Conservation (phyloP, 208 protist genomes). For the Vickermania ingenoplastis region DNA sequence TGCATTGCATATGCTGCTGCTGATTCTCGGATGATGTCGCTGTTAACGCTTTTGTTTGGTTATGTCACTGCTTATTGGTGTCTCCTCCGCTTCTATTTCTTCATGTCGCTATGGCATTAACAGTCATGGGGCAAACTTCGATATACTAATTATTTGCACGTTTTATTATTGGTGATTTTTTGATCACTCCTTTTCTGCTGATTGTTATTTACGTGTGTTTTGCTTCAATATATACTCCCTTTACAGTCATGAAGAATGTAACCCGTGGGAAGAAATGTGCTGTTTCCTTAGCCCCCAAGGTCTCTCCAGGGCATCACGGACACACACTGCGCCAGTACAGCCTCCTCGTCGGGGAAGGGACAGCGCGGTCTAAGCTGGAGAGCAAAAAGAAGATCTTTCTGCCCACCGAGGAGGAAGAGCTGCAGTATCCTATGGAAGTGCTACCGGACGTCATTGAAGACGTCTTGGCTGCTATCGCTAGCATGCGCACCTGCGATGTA, state of each 20-base stretch:
- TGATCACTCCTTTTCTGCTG: too few relatives aligned
- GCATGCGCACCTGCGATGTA: conserved; percentile 24
- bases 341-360: neutral
- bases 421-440: neutral
- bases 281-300: neutral
- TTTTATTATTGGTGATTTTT: too few relatives aligned
- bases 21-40: too few relatives aligned
- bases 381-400: neutral
- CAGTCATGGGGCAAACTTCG: too few relatives aligned
- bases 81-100: too few relatives aligned
- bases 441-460: conserved; percentile 8
- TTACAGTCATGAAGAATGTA: conserved; percentile 1
- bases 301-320: neutral
- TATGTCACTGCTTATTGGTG: too few relatives aligned
- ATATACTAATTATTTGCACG: too few relatives aligned
- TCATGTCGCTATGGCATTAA: too few relatives aligned
- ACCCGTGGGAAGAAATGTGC: neutral
- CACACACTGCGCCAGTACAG: neutral
- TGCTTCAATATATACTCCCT: too few relatives aligned
- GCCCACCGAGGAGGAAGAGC: neutral
- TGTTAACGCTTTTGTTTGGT: too few relatives aligned
- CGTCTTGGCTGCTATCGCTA: conserved; percentile 14
- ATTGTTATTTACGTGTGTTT: too few relatives aligned
- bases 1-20: too few relatives aligned
- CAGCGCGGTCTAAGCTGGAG: neutral